A percentile compares a stretch with the other conserved stretches of the same genome.
Evolutionary conservation across 2,329 filamentous ascomycete species (phyloP).

Genomic region (Sporothrix mexicana): DNA sequence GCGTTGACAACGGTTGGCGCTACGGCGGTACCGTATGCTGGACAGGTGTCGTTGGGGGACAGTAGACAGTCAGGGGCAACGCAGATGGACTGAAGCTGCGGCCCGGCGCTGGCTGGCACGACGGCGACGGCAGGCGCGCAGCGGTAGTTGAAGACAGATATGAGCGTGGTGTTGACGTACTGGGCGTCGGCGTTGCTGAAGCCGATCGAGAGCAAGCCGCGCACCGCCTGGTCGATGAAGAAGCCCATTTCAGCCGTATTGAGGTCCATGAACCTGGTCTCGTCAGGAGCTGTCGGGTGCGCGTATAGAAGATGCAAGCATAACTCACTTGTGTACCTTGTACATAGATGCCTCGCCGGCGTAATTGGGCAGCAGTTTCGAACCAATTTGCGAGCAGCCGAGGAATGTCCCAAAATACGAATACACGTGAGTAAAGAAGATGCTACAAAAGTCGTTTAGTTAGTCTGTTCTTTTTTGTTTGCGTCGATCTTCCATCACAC

Average conservation of each 20-base stretch:
- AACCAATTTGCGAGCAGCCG: constrained; percentile 30
- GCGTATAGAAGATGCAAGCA: constrained; percentile 11
- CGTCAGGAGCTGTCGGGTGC: constrained; percentile 13
- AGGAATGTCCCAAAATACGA: constrained; percentile 33
- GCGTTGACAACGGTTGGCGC: constrained; percentile 32
- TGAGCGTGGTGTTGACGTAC: constrained; percentile 33
- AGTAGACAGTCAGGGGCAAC: constrained; percentile 33
- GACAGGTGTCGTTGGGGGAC: constrained; percentile 29
- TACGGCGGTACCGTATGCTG: constrained; percentile 31
- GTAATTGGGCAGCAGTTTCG: constrained; percentile 25
- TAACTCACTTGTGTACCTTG: constrained; percentile 13
- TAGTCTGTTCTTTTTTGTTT: background rate
- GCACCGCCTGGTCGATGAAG: constrained; percentile 35
- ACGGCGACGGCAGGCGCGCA: constrained; percentile 32
- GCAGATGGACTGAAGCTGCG: constrained; percentile 34
- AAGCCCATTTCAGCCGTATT: constrained; percentile 31
- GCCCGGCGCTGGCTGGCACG: constrained; percentile 30
- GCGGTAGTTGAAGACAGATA: constrained; percentile 30
- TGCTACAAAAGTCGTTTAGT: constrained; percentile 23
- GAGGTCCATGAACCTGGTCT: constrained; percentile 34
- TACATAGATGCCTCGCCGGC: constrained; percentile 34
- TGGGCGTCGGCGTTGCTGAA: constrained; percentile 32
- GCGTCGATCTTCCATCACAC: too few relatives aligned
- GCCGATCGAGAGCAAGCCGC: constrained; percentile 31
- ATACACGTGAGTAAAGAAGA: constrained; percentile 34